phyloP scores from a whole-genome alignment of 805 yeast species.

The Metschnikowia lunata region DNA sequence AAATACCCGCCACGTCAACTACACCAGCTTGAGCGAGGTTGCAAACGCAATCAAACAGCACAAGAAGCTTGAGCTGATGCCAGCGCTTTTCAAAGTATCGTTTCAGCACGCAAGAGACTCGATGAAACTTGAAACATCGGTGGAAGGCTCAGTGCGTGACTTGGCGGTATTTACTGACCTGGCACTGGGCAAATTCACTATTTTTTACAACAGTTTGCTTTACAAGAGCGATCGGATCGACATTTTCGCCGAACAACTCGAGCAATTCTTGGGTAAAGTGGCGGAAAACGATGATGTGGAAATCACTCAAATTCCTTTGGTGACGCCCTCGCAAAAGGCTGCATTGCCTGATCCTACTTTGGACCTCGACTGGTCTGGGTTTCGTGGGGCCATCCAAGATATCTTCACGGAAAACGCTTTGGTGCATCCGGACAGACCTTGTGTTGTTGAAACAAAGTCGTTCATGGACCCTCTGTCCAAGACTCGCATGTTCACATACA shows the following conservation, averaged over 20 bases:
- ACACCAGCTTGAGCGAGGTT: slow-evolving; percentile 48
- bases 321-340: slow-evolving; percentile 59
- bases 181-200: slow-evolving; percentile 31
- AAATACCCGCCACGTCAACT: slow-evolving; percentile 36
- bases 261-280: slow-evolving; percentile 41
- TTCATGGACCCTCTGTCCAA: slow-evolving; percentile 48
- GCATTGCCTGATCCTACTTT: slow-evolving; percentile 82
- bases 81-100: slow-evolving; percentile 59
- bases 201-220: slow-evolving; percentile 71
- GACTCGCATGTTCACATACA: slow-evolving; percentile 75
- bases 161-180: slow-evolving; percentile 46
- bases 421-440: slow-evolving; percentile 76
- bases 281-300: slow-evolving; percentile 35
- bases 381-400: slow-evolving; percentile 94
- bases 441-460: slow-evolving; percentile 89
- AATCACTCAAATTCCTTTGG: slow-evolving; percentile 60
- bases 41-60: slow-evolving; percentile 46
- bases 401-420: slow-evolving; percentile 86
- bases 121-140: slow-evolving; percentile 44
- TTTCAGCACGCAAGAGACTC: slow-evolving; percentile 43
- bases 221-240: slow-evolving; percentile 66
- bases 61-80: slow-evolving; percentile 52
- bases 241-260: slow-evolving; percentile 69
- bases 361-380: slow-evolving; percentile 86
- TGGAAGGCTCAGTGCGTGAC: slow-evolving; percentile 58